Percentiles rank a stretch among this genome's conserved stretches.
These are phyloP conservation scores for Tetracladium maxilliforme DNA, from an alignment of 2,329 filamentous ascomycete genomes.

Conservation along the genomic window DNA sequence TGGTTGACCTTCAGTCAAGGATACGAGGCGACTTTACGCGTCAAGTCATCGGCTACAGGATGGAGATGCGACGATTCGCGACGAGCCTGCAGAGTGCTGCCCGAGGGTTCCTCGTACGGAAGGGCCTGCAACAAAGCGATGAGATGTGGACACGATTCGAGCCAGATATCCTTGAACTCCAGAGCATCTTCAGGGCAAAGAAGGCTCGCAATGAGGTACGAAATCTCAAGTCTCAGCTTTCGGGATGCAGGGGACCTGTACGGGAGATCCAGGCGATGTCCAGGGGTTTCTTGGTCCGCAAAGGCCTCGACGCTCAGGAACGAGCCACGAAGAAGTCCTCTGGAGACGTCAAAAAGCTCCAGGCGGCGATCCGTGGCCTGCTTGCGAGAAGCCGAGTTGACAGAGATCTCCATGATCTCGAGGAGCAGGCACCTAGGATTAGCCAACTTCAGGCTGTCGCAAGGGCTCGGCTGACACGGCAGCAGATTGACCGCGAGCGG, in stretches of 20 bases:
- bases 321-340: conserved; percentile 35
- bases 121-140: conserved; percentile 44
- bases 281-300: conserved; percentile 51
- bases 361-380: conserved; percentile 54
- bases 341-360: conserved; percentile 40
- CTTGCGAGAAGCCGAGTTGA: conserved; percentile 40
- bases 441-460: conserved; percentile 49
- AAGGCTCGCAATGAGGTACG: conserved; percentile 46
- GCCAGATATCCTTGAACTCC: conserved; percentile 59
- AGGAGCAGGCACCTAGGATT: conserved; percentile 32
- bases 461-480: conserved; percentile 45
- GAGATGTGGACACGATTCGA: conserved; percentile 57
- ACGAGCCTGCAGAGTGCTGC: conserved; percentile 64
- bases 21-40: conserved; percentile 80
- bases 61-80: conserved; percentile 73
- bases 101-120: conserved; percentile 63
- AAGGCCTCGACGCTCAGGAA: conserved; percentile 38
- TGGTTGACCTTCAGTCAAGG: conserved; percentile 73
- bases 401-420: conserved; percentile 35
- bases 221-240: conserved; percentile 41
- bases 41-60: conserved; percentile 67
- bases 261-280: conserved; percentile 50
- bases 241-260: conserved; percentile 46
- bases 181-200: conserved; percentile 63
- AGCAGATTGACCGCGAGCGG: conserved; percentile 32